Evolutionary conservation across 495 filamentous ascomycete species (phyloP).

Genomic region (Neurospora discreta): DNA sequence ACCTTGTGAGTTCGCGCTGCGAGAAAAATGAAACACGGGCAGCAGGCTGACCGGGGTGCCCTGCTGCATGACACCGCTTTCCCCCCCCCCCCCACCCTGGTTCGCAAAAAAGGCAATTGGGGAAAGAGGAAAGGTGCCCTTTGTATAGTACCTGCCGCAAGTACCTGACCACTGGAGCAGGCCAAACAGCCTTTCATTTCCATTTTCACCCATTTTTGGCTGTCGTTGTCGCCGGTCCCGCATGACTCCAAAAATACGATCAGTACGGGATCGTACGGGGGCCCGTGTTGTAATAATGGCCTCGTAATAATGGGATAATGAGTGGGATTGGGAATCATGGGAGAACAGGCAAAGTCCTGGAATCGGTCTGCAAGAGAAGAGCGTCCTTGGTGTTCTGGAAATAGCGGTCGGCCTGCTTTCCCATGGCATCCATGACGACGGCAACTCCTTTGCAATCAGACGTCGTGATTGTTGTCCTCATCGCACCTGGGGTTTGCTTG

Average conservation of each 20-base stretch:
- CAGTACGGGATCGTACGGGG: not conserved
- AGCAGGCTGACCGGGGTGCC: conserved; percentile 13
- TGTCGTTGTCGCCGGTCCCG: not conserved
- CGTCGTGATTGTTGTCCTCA: not conserved
- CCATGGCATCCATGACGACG: not conserved
- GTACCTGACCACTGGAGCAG: not conserved
- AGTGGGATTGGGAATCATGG: not conserved
- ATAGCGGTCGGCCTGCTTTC: not conserved
- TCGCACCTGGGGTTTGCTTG: not conserved
- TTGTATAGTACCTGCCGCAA: conserved; percentile 10
- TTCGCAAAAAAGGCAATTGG: not conserved
- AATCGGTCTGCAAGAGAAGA: not conserved
- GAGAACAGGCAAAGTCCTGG: not conserved
- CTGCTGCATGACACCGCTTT: conserved; percentile 15
- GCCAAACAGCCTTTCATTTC: not conserved
- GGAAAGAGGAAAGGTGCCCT: not conserved
- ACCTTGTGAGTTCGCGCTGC: conserved; percentile 15
- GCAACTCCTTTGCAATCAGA: not conserved
- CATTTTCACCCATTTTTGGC: not conserved
- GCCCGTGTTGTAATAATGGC: not conserved
- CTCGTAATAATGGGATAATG: not conserved
- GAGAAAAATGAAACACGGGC: conserved; percentile 25
- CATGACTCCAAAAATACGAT: not conserved
- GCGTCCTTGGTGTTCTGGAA: not conserved
- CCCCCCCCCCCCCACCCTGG: too few species aligned